Percentiles rank a stretch among this genome's conserved stretches.
These are phyloP conservation scores for Trichodelitschia bisporula DNA, from an alignment of 495 filamentous ascomycete genomes.

Conservation along the genomic window DNA sequence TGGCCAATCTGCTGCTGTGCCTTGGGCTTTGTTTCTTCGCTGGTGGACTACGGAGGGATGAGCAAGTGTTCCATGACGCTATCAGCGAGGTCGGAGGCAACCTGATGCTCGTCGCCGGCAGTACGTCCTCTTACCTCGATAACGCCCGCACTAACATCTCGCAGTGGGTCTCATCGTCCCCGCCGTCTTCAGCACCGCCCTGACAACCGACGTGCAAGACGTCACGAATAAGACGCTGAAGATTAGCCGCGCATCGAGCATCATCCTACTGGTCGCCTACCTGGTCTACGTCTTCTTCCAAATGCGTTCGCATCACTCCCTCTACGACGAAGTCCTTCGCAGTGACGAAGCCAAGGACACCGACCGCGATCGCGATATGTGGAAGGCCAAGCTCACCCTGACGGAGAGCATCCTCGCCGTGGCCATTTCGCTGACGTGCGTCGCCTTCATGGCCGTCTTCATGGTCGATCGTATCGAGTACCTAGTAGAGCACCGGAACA, in stretches of 20 bases:
- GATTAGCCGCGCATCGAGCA: constrained; percentile 51
- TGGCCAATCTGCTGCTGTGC: constrained; percentile 49
- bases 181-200: constrained; percentile 43
- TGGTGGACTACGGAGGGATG: constrained; percentile 39
- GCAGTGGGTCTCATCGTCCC: constrained; percentile 56
- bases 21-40: constrained; percentile 56
- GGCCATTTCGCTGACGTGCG: constrained; percentile 38
- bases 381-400: constrained; percentile 50
- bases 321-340: constrained; percentile 48
- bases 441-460: constrained; percentile 59
- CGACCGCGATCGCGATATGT: constrained; percentile 38
- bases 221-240: constrained; percentile 27
- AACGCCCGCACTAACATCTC: constrained; percentile 1
- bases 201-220: constrained; percentile 17
- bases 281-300: constrained; percentile 49
- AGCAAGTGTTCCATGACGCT: constrained; percentile 46
- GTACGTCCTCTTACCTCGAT: constrained; percentile 7
- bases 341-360: constrained; percentile 44
- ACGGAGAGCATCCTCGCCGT: constrained; percentile 50
- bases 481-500: constrained; percentile 34
- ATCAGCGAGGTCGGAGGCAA: constrained; percentile 65
- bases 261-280: constrained; percentile 63
- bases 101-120: constrained; percentile 44
- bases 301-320: constrained; percentile 53
- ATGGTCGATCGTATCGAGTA: constrained; percentile 57